Evolutionary conservation across 371 early-diverging fungal species (phyloP).

Genomic region (Batkoa obscura): DNA sequence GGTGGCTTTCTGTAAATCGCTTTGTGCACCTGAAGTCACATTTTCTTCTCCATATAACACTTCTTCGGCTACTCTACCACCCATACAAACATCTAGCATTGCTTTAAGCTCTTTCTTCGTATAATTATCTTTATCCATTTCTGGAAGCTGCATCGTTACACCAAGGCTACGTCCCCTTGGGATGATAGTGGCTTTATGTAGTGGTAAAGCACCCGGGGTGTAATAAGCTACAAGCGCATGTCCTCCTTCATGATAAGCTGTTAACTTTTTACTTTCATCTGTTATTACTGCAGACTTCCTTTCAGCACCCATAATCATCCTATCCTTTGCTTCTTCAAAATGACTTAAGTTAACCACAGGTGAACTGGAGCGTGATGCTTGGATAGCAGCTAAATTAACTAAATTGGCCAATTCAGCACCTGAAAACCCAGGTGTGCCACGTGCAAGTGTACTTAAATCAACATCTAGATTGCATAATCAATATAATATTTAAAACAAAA

Average conservation of each 20-base stretch:
- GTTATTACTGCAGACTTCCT: slow-evolving; percentile 79
- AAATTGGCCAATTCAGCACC: slow-evolving; percentile 93
- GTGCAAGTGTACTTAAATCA: slow-evolving; percentile 64
- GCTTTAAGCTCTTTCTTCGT: slow-evolving; percentile 72
- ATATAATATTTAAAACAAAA: background rate
- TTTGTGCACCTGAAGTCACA: slow-evolving; percentile 85
- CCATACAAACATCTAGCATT: slow-evolving; percentile 90
- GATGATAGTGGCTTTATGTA: slow-evolving; percentile 96
- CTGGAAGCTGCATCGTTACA: slow-evolving; percentile 86
- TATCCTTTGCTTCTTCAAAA: slow-evolving; percentile 92
- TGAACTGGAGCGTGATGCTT: slow-evolving; percentile 61
- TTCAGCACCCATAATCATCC: slow-evolving; percentile 94
- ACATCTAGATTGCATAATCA: slow-evolving; percentile 21
- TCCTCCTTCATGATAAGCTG: slow-evolving; percentile 97
- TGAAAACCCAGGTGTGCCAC: slow-evolving; percentile 93
- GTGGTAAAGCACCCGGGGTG: slow-evolving; percentile 89
- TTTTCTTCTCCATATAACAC: slow-evolving; percentile 81
- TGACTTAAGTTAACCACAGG: slow-evolving; percentile 50
- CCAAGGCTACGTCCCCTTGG: slow-evolving; percentile 87
- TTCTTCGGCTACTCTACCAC: slow-evolving; percentile 92
- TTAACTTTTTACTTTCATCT: slow-evolving; percentile 62
- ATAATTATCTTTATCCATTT: slow-evolving; percentile 72
- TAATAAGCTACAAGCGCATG: slow-evolving; percentile 90
- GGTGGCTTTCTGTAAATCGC: slow-evolving; percentile 84
- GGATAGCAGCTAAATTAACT: slow-evolving; percentile 89